A percentile compares a stretch with the other conserved stretches of the same genome.
Conservation (phyloP, 331 rosid genomes). For the Malus hybrid region DNA sequence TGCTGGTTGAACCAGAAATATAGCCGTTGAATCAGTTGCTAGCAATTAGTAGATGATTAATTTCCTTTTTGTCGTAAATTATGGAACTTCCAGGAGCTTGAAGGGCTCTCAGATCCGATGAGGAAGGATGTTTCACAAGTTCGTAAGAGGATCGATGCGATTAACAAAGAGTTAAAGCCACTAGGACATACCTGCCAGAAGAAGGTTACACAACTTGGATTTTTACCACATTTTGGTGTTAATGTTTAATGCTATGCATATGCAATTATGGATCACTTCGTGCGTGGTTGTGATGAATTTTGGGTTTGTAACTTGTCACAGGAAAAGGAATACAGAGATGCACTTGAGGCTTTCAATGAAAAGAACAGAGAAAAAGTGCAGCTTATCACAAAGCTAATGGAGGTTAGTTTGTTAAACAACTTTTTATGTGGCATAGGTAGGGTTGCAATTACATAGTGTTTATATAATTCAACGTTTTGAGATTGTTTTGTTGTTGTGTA, state of each 20-base stretch:
- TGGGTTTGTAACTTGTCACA: constrained; percentile 9
- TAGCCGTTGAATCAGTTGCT: background rate
- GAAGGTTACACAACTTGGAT: constrained; percentile 24
- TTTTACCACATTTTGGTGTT: background rate
- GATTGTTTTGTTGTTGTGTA: background rate
- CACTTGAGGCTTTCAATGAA: constrained; percentile 43
- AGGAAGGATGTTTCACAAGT: constrained; percentile 41
- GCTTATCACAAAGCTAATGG: constrained; percentile 43
- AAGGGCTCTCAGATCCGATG: constrained; percentile 49
- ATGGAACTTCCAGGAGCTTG: constrained; percentile 38
- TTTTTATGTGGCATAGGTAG: background rate
- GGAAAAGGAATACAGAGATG: constrained; percentile 54
- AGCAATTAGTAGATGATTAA: background rate
- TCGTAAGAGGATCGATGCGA: constrained; percentile 41
- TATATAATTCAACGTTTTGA: background rate
- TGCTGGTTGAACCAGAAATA: background rate
- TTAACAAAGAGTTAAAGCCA: constrained; percentile 49
- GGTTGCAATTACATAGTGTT: background rate
- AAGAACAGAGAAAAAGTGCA: constrained; percentile 53
- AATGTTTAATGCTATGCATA: background rate
- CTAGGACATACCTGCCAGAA: constrained; percentile 44
- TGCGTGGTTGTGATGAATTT: background rate
- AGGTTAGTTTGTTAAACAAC: constrained; percentile 16
- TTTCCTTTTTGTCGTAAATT: background rate
- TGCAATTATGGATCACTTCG: background rate